phyloP scores from a whole-genome alignment of 108 stramenopile genomes.

The Heterococcus sp. region DNA sequence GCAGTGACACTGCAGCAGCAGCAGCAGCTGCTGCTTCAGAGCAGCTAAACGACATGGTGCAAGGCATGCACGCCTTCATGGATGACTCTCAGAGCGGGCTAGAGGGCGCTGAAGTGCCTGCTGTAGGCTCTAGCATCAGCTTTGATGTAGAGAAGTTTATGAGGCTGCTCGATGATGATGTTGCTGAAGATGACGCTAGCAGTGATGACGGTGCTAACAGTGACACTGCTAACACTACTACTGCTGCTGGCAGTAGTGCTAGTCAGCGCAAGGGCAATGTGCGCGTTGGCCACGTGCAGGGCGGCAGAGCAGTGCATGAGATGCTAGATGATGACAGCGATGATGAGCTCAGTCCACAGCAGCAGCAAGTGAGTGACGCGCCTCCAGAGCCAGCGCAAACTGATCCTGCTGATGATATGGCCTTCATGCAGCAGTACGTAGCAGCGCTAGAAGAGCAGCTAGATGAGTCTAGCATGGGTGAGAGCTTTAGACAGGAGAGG shows the following conservation, averaged over 20 bases:
- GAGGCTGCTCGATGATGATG: conserved; percentile 9
- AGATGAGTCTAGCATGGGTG: neutral
- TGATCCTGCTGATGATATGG: neutral
- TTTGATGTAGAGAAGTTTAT: conserved; percentile 45
- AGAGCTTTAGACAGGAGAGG: neutral
- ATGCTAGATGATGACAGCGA: neutral
- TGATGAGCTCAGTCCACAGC: neutral
- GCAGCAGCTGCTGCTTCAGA: conserved; percentile 2
- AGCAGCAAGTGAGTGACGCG: neutral
- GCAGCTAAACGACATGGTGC: conserved; percentile 33
- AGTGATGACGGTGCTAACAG: conserved; percentile 1
- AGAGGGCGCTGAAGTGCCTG: conserved; percentile 31
- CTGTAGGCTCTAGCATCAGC: conserved; percentile 3
- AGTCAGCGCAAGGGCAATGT: neutral
- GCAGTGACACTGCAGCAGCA: neutral
- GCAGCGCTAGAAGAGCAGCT: neutral
- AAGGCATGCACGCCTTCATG: conserved; percentile 30
- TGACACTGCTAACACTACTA: neutral
- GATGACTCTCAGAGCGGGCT: conserved; percentile 11
- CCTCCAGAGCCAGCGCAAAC: neutral
- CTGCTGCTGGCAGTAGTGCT: neutral
- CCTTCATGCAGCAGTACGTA: neutral
- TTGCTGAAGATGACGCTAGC: neutral
- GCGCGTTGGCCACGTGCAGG: neutral
- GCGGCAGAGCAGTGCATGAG: neutral